Base-by-base conservation (phyloP, 2,329 filamentous ascomycete genomes). In the Clonostachys rosea region DNA sequence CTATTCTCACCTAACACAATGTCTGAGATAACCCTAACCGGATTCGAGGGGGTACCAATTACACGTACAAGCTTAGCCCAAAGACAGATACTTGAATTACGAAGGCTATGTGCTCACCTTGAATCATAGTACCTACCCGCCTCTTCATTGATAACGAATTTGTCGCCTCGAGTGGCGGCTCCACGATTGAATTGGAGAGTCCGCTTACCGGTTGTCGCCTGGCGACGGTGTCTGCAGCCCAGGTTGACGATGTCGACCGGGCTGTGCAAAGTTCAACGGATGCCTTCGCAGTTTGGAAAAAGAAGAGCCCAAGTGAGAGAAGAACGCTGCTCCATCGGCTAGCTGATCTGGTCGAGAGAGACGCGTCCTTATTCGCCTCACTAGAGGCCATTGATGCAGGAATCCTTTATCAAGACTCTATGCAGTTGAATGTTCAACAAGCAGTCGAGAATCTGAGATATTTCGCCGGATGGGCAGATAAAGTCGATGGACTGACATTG, bases 131-230 rank as follows among this genome's bases (percentile, higher is more conserved):
- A 11, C 59, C 89, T 86, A 51, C 42, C n/a, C 42, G 46, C 20
- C 20, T 48, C 14, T 94, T 89, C 79, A 94, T 95, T 79, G 91
- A 94, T 80, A 91, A 92, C 69, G 86, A 96, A 71, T 96, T 85
- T 73, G 82, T 95, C 54, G 66, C 70, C 60, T 78, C 83, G 65
- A 83, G 87, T 53, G 89, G 95, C 59, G 90, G 91, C 74, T 86
- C 89, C 80, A 90, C 86, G 56, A 92, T 96, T 63, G 90, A 96
- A 72, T 87, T 91, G 68, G 85, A 94, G 78, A 95, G 95, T 80
- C 91, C 91, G 50, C 63, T 86, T 54, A 89, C 82, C 55, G 91
- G 96, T 70, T 84, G 91, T 69, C 82, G 89, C 62, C 95, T 95
- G 74, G 81, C 77, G 75, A 84, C 84, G 47, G 87, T 96, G 58